These are phyloP conservation scores for Thelephora ganbajun DNA, from an alignment of 768 basidiomycete species.

Conservation along the genomic window DNA sequence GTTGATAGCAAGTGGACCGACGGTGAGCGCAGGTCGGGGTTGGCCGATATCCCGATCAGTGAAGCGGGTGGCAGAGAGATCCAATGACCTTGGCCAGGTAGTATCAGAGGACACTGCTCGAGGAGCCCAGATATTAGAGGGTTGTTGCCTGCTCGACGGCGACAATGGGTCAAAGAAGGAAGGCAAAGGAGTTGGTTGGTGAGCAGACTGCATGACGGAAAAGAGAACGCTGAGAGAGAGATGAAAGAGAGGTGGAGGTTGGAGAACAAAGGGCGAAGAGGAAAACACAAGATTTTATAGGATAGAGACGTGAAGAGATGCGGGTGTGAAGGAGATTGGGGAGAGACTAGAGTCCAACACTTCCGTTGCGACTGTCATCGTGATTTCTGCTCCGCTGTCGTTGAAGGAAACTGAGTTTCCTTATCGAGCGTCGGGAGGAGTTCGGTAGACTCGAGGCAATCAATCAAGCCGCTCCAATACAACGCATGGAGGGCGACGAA, in stretches of 20 bases:
- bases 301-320: not conserved
- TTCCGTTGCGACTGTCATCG: too few relatives aligned
- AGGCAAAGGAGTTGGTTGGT: not conserved
- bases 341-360: not conserved
- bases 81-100: slow-evolving; percentile 56
- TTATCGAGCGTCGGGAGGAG: too few relatives aligned
- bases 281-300: not conserved
- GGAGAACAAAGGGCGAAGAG: slow-evolving; percentile 2
- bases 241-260: not conserved
- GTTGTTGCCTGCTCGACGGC: not conserved
- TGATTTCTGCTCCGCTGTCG: too few relatives aligned
- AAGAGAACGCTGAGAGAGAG: not conserved
- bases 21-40: slow-evolving; percentile 13
- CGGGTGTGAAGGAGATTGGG: not conserved
- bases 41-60: slow-evolving; percentile 16
- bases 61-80: slow-evolving; percentile 38
- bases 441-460: too few relatives aligned
- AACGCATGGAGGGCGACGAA: too few relatives aligned
- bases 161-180: not conserved
- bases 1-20: slow-evolving; percentile 17
- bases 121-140: slow-evolving; percentile 67
- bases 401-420: too few relatives aligned
- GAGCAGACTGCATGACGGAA: slow-evolving; percentile 5
- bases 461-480: too few relatives aligned
- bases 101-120: slow-evolving; percentile 55